Evolutionary conservation across 768 basidiomycete genomes (phyloP).

Genomic region (Serendipita sp.): DNA sequence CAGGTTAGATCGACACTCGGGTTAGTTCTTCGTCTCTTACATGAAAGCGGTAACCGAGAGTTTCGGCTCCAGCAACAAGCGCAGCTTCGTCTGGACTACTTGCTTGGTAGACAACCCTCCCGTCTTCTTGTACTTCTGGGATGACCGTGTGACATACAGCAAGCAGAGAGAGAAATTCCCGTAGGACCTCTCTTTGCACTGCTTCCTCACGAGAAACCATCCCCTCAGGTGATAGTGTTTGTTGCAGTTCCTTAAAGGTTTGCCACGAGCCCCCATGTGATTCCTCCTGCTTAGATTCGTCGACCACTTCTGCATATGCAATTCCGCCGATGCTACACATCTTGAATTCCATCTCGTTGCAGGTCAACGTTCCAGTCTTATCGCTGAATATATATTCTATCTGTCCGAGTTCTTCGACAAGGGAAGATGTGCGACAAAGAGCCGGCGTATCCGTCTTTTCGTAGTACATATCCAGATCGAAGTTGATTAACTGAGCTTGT

Average conservation of each 20-base stretch:
- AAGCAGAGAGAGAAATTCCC: slow-evolving; percentile 65
- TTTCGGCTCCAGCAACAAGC: slow-evolving; percentile 82
- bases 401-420: slow-evolving; percentile 96
- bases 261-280: slow-evolving; percentile 50
- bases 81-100: slow-evolving; percentile 98
- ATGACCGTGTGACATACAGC: slow-evolving; percentile 98
- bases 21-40: slow-evolving; percentile 35
- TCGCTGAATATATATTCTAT: slow-evolving; percentile 95
- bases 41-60: slow-evolving; percentile 84
- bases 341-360: slow-evolving; percentile 97
- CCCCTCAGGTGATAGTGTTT: slow-evolving; percentile 25
- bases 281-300: slow-evolving; percentile 64
- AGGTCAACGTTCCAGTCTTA: slow-evolving; percentile 87
- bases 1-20: background rate
- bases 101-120: slow-evolving; percentile 87
- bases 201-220: slow-evolving; percentile 17
- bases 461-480: slow-evolving; percentile 97
- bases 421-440: slow-evolving; percentile 89
- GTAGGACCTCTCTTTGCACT: slow-evolving; percentile 27
- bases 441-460: slow-evolving; percentile 90
- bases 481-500: slow-evolving; percentile 94
- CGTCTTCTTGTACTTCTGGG: slow-evolving; percentile 68
- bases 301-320: slow-evolving; percentile 81
- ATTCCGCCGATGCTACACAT: slow-evolving; percentile 79
- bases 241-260: slow-evolving; percentile 61